Evolutionary conservation across 805 yeast genomes (phyloP).

Genomic region (Suhomyces xylopsoci): DNA sequence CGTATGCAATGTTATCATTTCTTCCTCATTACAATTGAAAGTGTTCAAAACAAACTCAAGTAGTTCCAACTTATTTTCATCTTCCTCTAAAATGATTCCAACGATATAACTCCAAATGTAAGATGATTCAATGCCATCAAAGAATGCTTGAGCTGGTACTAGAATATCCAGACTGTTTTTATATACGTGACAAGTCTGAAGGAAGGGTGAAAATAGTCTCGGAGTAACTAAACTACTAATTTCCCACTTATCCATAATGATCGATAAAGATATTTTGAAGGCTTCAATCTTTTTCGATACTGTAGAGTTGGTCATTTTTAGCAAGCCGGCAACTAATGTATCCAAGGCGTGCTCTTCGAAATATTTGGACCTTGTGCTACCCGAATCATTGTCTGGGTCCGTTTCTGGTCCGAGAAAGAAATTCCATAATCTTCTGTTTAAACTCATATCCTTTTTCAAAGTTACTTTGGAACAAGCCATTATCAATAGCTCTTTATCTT

Average conservation of each 20-base stretch:
- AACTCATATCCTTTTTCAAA: constrained; percentile 84
- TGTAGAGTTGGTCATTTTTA: constrained; percentile 40
- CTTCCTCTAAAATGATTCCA: constrained; percentile 35
- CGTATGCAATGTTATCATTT: constrained; percentile 70
- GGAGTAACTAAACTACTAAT: constrained; percentile 78
- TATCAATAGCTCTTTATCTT: constrained; percentile 58
- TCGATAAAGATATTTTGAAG: constrained; percentile 57
- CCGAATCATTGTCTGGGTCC: constrained; percentile 8
- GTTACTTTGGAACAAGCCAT: constrained; percentile 67
- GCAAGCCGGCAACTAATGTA: constrained; percentile 51
- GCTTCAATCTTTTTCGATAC: constrained; percentile 42
- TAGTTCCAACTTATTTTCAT: constrained; percentile 37
- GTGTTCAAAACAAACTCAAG: constrained; percentile 57
- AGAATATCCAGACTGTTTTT: constrained; percentile 43
- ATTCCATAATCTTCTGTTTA: constrained; percentile 89
- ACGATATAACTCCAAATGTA: constrained; percentile 69
- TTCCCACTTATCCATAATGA: constrained; percentile 93
- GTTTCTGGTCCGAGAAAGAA: constrained; percentile 85
- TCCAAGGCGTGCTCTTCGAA: constrained; percentile 57
- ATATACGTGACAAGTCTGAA: constrained; percentile 44
- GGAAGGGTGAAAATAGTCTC: constrained; percentile 59
- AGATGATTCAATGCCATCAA: constrained; percentile 81
- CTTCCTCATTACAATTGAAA: constrained; percentile 83
- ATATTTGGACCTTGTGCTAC: constrained; percentile 44
- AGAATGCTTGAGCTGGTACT: constrained; percentile 62